Evolutionary conservation across 1,284 basidiomycete genomes (phyloP).

Genomic region (Volvariella volvacea): DNA sequence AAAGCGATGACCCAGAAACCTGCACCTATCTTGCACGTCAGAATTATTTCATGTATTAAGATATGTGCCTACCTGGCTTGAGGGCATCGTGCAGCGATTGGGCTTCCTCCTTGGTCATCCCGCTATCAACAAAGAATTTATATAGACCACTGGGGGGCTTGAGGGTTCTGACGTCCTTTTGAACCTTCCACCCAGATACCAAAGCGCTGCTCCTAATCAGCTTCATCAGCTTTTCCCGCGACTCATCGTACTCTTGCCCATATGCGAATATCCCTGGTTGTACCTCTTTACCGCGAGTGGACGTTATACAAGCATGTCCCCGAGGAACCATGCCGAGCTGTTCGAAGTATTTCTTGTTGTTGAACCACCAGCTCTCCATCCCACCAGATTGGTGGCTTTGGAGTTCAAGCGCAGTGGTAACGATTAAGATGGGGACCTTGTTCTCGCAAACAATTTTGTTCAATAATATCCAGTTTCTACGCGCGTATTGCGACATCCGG

Average conservation of each 20-base stretch:
- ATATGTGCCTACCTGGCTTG: too few species aligned
- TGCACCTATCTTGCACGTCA: too few species aligned
- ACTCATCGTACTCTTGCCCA: slow-evolving; percentile 18
- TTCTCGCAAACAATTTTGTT: slow-evolving; percentile 28
- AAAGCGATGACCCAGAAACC: too few species aligned
- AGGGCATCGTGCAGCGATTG: too few species aligned
- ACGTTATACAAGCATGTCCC: slow-evolving; percentile 33
- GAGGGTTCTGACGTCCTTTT: too few species aligned
- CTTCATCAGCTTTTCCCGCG: slow-evolving; percentile 12
- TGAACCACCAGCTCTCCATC: slow-evolving; percentile 37
- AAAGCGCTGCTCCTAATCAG: slow-evolving; percentile 10
- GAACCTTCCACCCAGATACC: slow-evolving; percentile 9
- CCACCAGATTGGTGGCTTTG: slow-evolving; percentile 24
- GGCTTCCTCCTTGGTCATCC: too few species aligned
- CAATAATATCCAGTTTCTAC: slow-evolving; percentile 33
- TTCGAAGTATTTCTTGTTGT: slow-evolving; percentile 25
- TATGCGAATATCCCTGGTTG: slow-evolving; percentile 8
- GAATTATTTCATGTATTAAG: too few species aligned
- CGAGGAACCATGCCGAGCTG: slow-evolving; percentile 21
- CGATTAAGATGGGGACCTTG: slow-evolving; percentile 31
- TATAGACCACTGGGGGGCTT: too few species aligned
- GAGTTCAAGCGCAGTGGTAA: slow-evolving; percentile 33
- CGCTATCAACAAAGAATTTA: too few species aligned
- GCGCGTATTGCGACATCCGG: slow-evolving; percentile 25
- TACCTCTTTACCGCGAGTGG: slow-evolving; percentile 16